A percentile compares a stretch with the other conserved stretches of the same genome.
Conservation (phyloP, 805 yeast genomes). For the Sungouiozyma ichnusensis region DNA sequence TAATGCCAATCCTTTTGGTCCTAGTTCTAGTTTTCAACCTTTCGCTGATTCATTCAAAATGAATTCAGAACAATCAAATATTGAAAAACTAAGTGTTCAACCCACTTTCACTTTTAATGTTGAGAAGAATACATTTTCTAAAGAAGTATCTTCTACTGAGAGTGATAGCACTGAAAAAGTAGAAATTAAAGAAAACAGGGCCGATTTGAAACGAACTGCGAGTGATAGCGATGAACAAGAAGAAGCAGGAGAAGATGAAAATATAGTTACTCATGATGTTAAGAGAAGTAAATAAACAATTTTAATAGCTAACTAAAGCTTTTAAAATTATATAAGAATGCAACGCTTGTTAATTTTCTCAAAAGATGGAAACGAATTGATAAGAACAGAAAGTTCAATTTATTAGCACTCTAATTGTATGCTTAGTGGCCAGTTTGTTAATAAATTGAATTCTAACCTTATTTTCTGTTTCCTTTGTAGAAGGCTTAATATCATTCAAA, state of each 20-base stretch:
- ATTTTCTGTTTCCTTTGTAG: neutral
- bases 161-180: neutral
- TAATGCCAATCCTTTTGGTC: neutral
- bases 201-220: conserved; percentile 9
- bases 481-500: conserved; percentile 8
- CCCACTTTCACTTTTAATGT: neutral
- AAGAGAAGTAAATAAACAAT: neutral
- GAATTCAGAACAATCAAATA: neutral
- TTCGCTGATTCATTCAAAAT: neutral
- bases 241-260: neutral
- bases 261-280: neutral
- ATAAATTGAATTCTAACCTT: conserved; percentile 1
- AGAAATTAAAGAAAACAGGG: neutral
- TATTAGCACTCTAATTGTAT: neutral
- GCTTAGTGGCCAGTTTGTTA: neutral
- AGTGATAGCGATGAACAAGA: conserved; percentile 5
- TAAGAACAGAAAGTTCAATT: neutral
- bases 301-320: neutral
- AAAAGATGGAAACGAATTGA: too few relatives aligned
- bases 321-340: neutral
- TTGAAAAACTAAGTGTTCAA: neutral
- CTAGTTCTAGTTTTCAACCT: neutral
- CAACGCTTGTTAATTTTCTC: neutral
- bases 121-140: neutral
- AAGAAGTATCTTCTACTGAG: neutral